Percentiles rank a stretch among this genome's conserved stretches.
phyloP scores from a whole-genome alignment of 2,329 filamentous ascomycete species.

The Pyricularia pennisetigena region DNA sequence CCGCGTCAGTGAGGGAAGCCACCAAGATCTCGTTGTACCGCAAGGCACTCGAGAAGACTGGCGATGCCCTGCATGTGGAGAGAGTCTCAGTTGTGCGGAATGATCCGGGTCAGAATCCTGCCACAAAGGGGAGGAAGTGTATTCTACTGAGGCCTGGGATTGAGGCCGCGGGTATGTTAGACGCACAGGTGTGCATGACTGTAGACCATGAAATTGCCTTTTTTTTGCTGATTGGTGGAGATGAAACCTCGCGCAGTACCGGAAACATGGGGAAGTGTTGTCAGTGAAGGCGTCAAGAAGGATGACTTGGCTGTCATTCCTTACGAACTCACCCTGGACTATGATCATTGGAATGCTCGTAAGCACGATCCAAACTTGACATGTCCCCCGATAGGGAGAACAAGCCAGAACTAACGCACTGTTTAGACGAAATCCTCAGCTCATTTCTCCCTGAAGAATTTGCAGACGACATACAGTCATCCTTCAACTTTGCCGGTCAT shows the following conservation, averaged over 20 bases:
- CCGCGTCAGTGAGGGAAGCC: conserved; percentile 66
- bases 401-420: not conserved
- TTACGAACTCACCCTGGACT: conserved; percentile 67
- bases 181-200: not conserved
- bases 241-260: conserved; percentile 33
- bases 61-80: conserved; percentile 56
- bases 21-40: conserved; percentile 66
- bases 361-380: conserved; percentile 17
- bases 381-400: not conserved
- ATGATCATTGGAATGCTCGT: conserved; percentile 81
- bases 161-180: conserved; percentile 34
- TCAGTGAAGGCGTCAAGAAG: conserved; percentile 58
- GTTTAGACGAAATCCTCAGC: conserved; percentile 66
- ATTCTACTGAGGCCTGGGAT: conserved; percentile 49
- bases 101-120: conserved; percentile 48
- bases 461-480: conserved; percentile 71
- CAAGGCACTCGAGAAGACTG: conserved; percentile 52
- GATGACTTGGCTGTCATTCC: conserved; percentile 63
- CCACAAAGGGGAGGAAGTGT: conserved; percentile 49
- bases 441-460: conserved; percentile 73
- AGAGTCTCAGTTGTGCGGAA: conserved; percentile 52
- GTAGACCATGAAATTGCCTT: conserved; percentile 7
- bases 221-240: not conserved
- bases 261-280: conserved; percentile 64
- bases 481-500: conserved; percentile 84